phyloP scores from a whole-genome alignment of 495 filamentous ascomycete species.

The Wilcoxina mikolae region DNA sequence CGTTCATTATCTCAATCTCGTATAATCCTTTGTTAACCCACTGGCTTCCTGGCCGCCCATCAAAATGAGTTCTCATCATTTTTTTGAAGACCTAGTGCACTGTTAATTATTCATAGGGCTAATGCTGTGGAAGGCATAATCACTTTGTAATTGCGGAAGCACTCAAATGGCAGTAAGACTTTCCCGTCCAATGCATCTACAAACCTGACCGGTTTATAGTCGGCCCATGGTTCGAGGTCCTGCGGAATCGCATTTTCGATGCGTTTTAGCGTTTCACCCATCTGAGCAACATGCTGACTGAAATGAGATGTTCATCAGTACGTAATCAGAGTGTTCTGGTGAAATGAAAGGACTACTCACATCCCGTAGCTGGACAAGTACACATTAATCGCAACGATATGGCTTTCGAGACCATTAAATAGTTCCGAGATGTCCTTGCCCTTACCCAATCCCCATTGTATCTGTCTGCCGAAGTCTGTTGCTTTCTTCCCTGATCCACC shows the following conservation, averaged over 20 bases:
- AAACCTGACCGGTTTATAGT: background rate
- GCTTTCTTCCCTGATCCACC: background rate
- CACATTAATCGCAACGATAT: background rate
- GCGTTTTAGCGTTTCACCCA: no score
- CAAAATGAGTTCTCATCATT: background rate
- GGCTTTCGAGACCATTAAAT: background rate
- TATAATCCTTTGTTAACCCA: conserved; percentile 5
- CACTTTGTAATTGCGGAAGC: no score
- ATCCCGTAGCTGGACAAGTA: background rate
- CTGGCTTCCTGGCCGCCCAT: background rate
- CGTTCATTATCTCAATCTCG: conserved; percentile 2
- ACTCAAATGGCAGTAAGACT: background rate
- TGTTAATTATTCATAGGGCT: no score
- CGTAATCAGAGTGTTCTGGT: no score
- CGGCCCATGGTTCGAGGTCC: no score
- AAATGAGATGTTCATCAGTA: no score
- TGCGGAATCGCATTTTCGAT: no score
- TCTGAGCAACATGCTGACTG: no score
- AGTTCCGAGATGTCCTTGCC: background rate
- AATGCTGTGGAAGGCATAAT: no score
- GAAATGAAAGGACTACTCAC: no score
- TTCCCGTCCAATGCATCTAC: conserved; percentile 5
- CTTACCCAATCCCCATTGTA: background rate
- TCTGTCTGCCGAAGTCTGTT: background rate
- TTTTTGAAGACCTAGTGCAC: background rate